Conservation (phyloP, 345 rosid genomes). For the Eucalyptus tenuipes region DNA sequence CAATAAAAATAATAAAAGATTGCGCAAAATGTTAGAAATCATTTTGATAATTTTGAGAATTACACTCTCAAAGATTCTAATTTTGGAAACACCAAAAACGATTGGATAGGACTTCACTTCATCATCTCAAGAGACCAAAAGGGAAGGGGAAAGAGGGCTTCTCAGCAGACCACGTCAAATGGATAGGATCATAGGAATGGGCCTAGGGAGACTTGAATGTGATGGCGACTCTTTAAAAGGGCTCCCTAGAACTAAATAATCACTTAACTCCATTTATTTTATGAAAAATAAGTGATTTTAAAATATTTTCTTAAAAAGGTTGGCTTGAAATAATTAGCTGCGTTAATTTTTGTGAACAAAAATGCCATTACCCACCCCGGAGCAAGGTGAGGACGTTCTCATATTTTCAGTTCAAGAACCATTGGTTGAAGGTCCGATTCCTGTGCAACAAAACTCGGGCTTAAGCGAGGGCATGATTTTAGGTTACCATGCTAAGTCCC, state of each 20-base stretch:
- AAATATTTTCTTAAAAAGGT: too few relatives aligned
- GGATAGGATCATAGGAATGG: neutral
- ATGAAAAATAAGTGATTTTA: rapidly evolving
- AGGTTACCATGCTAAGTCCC: neutral
- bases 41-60: neutral
- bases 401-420: neutral
- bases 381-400: neutral
- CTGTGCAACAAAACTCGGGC: neutral
- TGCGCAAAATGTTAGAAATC: neutral
- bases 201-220: neutral
- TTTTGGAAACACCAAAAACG: neutral
- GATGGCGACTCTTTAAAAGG: neutral
- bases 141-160: neutral
- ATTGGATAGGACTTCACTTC: neutral
- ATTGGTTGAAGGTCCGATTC: neutral
- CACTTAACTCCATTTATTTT: neutral
- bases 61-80: neutral
- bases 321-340: too few relatives aligned
- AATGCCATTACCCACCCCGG: neutral
- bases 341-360: neutral
- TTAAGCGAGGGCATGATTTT: neutral
- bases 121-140: neutral
- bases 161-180: neutral
- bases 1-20: neutral
- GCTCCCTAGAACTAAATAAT: neutral